Conservation (phyloP, 768 basidiomycete genomes). For the Cystoderma amianthinum region DNA sequence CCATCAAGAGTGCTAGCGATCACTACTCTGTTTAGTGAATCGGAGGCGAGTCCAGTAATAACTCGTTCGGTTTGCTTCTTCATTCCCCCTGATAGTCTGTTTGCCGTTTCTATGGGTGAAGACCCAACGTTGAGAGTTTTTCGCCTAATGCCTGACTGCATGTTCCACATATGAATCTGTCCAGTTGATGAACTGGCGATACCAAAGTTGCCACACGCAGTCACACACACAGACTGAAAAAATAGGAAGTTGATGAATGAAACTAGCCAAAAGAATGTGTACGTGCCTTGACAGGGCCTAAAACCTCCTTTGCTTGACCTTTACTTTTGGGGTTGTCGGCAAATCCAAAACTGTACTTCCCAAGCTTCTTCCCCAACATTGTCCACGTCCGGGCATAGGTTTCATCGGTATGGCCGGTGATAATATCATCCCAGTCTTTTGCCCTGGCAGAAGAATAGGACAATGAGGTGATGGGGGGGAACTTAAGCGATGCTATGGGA, state of each 20-base stretch:
- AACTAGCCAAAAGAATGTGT: conserved; percentile 1
- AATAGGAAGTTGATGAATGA: not conserved
- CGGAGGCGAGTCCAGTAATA: conserved; percentile 80
- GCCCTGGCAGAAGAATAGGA: conserved; percentile 74
- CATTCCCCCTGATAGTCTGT: conserved; percentile 31
- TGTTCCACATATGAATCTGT: conserved; percentile 87
- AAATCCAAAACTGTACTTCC: conserved; percentile 66
- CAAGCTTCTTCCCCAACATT: conserved; percentile 73
- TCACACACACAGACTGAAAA: conserved; percentile 73
- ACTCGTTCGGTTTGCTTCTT: conserved; percentile 40
- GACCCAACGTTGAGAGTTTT: conserved; percentile 68
- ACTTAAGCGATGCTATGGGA: conserved; percentile 76
- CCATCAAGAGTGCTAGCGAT: conserved; percentile 88
- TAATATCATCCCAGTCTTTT: conserved; percentile 96
- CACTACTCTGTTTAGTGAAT: conserved; percentile 75
- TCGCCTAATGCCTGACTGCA: conserved; percentile 89
- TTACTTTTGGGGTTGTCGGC: conserved; percentile 43
- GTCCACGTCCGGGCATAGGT: conserved; percentile 83
- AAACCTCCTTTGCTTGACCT: conserved; percentile 33
- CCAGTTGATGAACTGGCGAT: conserved; percentile 79
- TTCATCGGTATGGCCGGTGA: conserved; percentile 87
- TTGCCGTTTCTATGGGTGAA: conserved; percentile 47
- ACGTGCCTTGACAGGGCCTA: conserved; percentile 71
- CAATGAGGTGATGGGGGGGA: conserved; percentile 71
- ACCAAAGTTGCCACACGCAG: conserved; percentile 95